Evolutionary conservation across 140 eudicot genomes (phyloP).

Genomic region (Flaveria floridana): DNA sequence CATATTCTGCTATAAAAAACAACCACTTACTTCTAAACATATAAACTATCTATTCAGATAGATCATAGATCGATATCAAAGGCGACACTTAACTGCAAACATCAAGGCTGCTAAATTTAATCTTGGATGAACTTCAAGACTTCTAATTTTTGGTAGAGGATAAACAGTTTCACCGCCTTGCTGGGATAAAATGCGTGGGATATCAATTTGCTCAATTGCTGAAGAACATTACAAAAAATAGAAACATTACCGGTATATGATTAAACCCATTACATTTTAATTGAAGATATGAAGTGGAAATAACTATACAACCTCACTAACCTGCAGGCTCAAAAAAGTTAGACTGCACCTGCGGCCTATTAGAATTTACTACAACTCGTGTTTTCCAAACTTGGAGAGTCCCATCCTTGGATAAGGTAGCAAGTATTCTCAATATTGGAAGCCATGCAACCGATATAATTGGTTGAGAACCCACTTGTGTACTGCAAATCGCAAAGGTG

Average conservation of each 20-base stretch:
- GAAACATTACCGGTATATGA: background rate
- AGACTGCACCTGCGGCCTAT: constrained; percentile 83
- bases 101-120: constrained; percentile 73
- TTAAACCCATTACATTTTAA: background rate
- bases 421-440: constrained; percentile 72
- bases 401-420: constrained; percentile 92
- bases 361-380: constrained; percentile 61
- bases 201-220: constrained; percentile 88
- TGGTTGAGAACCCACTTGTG: constrained; percentile 98
- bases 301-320: constrained; percentile 37
- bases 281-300: constrained; percentile 2
- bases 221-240: constrained; percentile 15
- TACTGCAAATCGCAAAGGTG: constrained; percentile 48
- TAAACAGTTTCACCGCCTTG: constrained; percentile 99
- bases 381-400: constrained; percentile 96
- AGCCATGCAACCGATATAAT: constrained; percentile 94
- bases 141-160: constrained; percentile 83
- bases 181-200: constrained; percentile 90
- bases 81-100: constrained; percentile 76
- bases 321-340: constrained; percentile 98
- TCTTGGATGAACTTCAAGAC: constrained; percentile 87
- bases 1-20: constrained; percentile 60
- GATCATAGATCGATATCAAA: background rate
- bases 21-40: constrained; percentile 20
- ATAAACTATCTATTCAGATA: constrained; percentile 22